Percentiles rank a stretch among this genome's conserved stretches.
Evolutionary conservation across 192 early-diverging fungal species (phyloP).

Genomic region (Umbelopsis isabellina): DNA sequence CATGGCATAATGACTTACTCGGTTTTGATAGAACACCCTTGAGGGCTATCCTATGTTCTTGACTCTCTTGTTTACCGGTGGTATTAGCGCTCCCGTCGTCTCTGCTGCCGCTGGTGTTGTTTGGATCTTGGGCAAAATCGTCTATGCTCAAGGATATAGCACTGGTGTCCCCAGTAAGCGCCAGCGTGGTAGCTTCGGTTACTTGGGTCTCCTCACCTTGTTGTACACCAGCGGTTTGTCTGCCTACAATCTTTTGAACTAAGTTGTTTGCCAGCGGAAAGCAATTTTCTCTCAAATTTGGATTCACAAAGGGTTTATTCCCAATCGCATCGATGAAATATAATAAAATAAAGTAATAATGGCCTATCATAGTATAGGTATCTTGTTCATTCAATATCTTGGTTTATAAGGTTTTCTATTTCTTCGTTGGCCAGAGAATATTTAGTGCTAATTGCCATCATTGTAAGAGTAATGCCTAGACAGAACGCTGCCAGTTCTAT

Average conservation of each 20-base stretch:
- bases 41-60: constrained; percentile 63
- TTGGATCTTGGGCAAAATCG: constrained; percentile 51
- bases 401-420: not conserved
- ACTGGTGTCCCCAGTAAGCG: constrained; percentile 68
- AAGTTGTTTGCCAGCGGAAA: not conserved
- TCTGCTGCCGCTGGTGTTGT: constrained; percentile 56
- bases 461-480: not conserved
- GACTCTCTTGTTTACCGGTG: constrained; percentile 52
- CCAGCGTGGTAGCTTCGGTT: constrained; percentile 45
- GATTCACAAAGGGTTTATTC: too few relatives aligned
- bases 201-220: constrained; percentile 57
- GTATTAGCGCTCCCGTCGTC: constrained; percentile 56
- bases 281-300: too few relatives aligned
- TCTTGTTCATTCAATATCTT: too few relatives aligned
- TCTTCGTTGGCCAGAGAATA: constrained; percentile 2
- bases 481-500: not conserved
- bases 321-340: too few relatives aligned
- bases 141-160: constrained; percentile 58
- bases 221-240: constrained; percentile 47
- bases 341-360: too few relatives aligned
- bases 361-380: too few relatives aligned
- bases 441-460: not conserved
- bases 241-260: constrained; percentile 37
- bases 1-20: not conserved
- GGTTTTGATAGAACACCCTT: constrained; percentile 59